Percentiles rank a stretch among this genome's conserved stretches.
Conservation (phyloP, 2,329 filamentous ascomycete genomes). For the Aspergillus sp. region DNA sequence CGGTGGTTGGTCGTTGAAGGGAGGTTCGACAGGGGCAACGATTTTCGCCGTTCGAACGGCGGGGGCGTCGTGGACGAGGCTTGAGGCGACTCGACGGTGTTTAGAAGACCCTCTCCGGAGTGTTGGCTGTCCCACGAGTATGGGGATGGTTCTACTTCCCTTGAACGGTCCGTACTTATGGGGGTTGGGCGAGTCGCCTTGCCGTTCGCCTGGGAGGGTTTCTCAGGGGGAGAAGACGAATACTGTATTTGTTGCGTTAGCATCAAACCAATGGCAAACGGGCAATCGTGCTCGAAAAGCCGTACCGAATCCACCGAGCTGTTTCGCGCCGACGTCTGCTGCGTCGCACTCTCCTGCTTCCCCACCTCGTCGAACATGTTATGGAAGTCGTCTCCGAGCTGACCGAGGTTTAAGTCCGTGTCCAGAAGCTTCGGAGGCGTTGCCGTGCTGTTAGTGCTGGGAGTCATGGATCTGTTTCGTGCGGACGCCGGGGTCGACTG, state of each 20-base stretch:
- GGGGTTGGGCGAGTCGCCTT: slow-evolving; percentile 35
- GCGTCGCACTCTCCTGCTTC: slow-evolving; percentile 26
- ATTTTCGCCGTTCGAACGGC: slow-evolving; percentile 19
- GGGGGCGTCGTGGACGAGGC: slow-evolving; percentile 12
- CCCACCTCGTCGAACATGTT: slow-evolving; percentile 52
- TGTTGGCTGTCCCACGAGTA: slow-evolving; percentile 53
- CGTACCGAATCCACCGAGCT: slow-evolving; percentile 21
- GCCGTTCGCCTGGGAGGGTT: slow-evolving; percentile 20
- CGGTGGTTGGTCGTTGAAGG: slow-evolving; percentile 30
- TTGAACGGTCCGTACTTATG: slow-evolving; percentile 44
- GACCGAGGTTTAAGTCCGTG: slow-evolving; percentile 39
- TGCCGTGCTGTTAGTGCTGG: slow-evolving; percentile 51
- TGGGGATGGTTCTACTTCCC: slow-evolving; percentile 47
- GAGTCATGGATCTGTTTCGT: slow-evolving; percentile 49
- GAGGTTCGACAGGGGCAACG: slow-evolving; percentile 19
- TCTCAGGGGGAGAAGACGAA: slow-evolving; percentile 21
- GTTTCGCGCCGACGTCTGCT: slow-evolving; percentile 22
- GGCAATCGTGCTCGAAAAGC: not conserved
- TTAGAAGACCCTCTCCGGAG: slow-evolving; percentile 50
- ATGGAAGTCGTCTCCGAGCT: slow-evolving; percentile 46
- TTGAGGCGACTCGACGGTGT: slow-evolving; percentile 26
- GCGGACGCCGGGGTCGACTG: slow-evolving; percentile 23
- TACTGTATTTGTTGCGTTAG: slow-evolving; percentile 23
- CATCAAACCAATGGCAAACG: slow-evolving; percentile 8
- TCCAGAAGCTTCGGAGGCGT: slow-evolving; percentile 52